Evolutionary conservation across 2,329 filamentous ascomycete genomes (phyloP), one percentile per base, ranked within the genome.

Genomic region (Sporothrix euskadiensis): DNA sequence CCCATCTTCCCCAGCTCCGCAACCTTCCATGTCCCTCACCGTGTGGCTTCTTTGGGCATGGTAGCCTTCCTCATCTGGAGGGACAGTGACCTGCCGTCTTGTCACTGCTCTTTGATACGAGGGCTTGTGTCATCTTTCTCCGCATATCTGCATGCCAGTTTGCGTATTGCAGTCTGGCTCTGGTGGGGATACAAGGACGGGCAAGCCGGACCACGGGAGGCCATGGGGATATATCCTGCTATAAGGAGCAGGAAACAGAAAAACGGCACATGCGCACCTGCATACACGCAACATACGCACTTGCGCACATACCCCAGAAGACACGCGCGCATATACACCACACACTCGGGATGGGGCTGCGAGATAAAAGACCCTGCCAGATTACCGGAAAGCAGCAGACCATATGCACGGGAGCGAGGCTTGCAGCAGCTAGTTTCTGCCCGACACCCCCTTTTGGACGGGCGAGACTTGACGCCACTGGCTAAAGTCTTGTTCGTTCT

Each of bases 391-490:
- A 56, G 32, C 66, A 39, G 35, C 3, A 32, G 49, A 26, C n/a
- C 32, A 16, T 32, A 69, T 16, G 35, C 49, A 41, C 39, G 12
- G 12, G 61, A 39, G 26, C 65, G 35, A 56, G 35, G n/a, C 66
- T 41, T 44, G 66, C 49, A 56, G 49, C 39, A 52, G 30, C 66
- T 44, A 69, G 66, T 57, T 44, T 41, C 19, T 69, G 32, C 32
- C 49, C 44, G 49, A 56, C 30, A 12, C 39, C 16, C 22, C 16
- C 22, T 22, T 32, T 49, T 66, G 35, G 54, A 6, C 16, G 54
- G 26, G 26, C 26, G 14, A 22, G 14, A 22, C 57, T 22, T 4
- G 19, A n/a, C 19, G 3, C 32, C 32, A 63, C 35, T 63, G 32
- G 57, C n/a, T 16, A 39, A 8, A 39, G 19, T 41, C 3, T 14